phyloP scores from a whole-genome alignment of 129 eudicot species.

The Deinandra increscens region DNA sequence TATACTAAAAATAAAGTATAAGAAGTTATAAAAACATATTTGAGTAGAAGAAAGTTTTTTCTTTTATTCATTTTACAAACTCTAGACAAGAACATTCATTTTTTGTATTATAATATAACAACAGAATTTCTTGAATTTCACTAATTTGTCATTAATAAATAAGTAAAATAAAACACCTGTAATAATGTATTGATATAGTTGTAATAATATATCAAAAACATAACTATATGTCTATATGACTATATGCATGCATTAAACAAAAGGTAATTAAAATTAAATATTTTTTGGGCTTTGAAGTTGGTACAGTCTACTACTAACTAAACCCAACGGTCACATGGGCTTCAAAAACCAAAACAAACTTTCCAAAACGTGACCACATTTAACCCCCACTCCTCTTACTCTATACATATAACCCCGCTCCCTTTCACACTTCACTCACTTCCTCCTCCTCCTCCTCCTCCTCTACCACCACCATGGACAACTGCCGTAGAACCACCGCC shows the following conservation, averaged over 20 bases:
- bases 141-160: too few relatives aligned
- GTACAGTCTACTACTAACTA: conserved; percentile 31
- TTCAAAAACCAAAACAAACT: conserved; percentile 32
- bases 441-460: too few relatives aligned
- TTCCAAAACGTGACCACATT: conserved; percentile 79
- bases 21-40: too few relatives aligned
- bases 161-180: too few relatives aligned
- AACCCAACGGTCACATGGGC: conserved; percentile 83
- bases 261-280: too few relatives aligned
- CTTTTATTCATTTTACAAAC: too few relatives aligned
- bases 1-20: too few relatives aligned
- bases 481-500: conserved; percentile 48
- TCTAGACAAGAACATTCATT: not conserved
- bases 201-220: not conserved
- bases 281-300: conserved; percentile 21
- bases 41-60: too few relatives aligned
- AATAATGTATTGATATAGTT: not conserved
- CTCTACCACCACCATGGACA: conserved; percentile 55
- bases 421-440: conserved; percentile 38
- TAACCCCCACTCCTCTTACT: conserved; percentile 41
- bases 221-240: too few relatives aligned
- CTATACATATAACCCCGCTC: conserved; percentile 66
- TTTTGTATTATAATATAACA: too few relatives aligned
- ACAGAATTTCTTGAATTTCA: too few relatives aligned
- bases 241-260: too few relatives aligned